phyloP scores from a whole-genome alignment of 176 grass and related monocot species.

The Ensete glaucum region DNA sequence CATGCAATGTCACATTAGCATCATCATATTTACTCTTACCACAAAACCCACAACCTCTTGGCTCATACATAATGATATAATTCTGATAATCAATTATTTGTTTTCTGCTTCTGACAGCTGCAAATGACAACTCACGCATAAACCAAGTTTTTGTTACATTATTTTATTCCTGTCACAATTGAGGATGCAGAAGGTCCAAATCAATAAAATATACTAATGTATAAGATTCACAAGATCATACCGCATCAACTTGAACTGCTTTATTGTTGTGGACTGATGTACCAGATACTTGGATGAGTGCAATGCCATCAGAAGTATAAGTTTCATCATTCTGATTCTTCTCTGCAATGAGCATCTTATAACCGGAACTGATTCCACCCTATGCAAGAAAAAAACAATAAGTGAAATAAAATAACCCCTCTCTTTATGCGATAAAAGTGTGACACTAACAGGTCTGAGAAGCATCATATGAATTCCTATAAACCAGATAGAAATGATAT shows the following conservation, averaged over 20 bases:
- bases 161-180: neutral
- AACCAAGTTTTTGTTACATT: too few species aligned
- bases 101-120: too few species aligned
- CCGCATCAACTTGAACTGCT: conserved; percentile 80
- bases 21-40: neutral
- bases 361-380: conserved; percentile 77
- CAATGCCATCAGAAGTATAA: conserved; percentile 66
- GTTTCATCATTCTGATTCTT: conserved; percentile 51
- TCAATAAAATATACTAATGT: neutral
- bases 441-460: neutral
- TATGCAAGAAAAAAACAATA: conserved; percentile 13
- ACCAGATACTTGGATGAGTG: conserved; percentile 70
- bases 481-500: neutral
- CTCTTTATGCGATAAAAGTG: neutral
- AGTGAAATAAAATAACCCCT: neutral
- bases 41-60: neutral
- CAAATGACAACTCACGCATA: too few species aligned
- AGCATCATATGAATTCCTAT: neutral
- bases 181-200: neutral
- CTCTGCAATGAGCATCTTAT: conserved; percentile 49
- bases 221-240: conserved; percentile 28
- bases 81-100: too few species aligned
- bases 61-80: too few species aligned
- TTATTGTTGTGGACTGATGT: conserved; percentile 75
- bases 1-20: neutral